These are phyloP conservation scores for Syzygium jambos DNA, from an alignment of 345 rosid species.

Conservation along the genomic window DNA sequence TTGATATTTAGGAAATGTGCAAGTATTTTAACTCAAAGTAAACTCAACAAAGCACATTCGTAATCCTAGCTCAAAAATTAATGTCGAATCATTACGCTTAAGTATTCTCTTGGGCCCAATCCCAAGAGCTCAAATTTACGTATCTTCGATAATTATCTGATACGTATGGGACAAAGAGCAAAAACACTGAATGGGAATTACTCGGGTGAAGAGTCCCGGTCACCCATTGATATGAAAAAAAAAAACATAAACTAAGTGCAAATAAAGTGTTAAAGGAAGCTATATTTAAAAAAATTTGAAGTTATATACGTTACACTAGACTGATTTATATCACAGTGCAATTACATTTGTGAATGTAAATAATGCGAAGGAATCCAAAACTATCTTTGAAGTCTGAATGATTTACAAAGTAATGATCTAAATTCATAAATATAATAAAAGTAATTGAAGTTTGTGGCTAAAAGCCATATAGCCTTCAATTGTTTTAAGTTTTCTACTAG, in stretches of 20 bases:
- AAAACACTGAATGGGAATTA: neutral
- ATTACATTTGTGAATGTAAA: neutral
- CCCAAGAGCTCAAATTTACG: neutral
- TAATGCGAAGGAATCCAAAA: neutral
- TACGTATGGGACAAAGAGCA: neutral
- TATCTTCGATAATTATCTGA: neutral
- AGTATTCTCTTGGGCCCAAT: neutral
- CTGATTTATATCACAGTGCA: too few species aligned
- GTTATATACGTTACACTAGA: neutral
- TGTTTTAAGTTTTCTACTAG: neutral
- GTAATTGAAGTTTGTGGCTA: neutral
- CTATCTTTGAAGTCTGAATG: neutral
- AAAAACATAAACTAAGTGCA: neutral
- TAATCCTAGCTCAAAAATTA: neutral
- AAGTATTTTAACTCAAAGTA: neutral
- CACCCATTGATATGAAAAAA: neutral
- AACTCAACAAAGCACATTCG: neutral
- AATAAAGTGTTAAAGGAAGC: neutral
- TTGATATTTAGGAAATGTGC: neutral
- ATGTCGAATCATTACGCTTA: neutral
- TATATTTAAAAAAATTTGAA: neutral
- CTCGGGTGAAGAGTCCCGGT: neutral
- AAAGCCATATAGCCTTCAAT: neutral
- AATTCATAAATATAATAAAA: neutral
- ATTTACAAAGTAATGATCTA: neutral